Conservation (phyloP, 2,329 filamentous ascomycete species). For the Pleoardoris graminearum region DNA sequence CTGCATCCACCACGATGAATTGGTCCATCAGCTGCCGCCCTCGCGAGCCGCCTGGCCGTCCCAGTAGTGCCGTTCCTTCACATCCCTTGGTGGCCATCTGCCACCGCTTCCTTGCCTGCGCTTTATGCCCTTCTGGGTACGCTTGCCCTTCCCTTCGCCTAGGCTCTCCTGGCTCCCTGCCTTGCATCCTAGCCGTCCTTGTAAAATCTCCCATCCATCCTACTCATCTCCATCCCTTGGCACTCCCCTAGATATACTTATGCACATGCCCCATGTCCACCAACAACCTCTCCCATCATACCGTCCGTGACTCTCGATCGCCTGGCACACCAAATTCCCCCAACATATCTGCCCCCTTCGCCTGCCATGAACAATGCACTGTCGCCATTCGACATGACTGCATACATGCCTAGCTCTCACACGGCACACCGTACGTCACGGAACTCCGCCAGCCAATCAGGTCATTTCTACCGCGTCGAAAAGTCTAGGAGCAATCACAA, state of each 20-base stretch:
- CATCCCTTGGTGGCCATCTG: conserved; percentile 39
- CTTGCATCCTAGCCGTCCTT: conserved; percentile 31
- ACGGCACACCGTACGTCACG: conserved; percentile 38
- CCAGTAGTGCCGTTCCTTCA: conserved; percentile 40
- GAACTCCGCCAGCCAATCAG: conserved; percentile 33
- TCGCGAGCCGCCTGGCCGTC: conserved; percentile 43
- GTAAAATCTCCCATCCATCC: conserved; percentile 38
- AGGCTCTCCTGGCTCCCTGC: conserved; percentile 36
- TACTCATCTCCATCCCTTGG: conserved; percentile 44
- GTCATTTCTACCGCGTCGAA: conserved; percentile 43
- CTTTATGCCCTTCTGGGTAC: conserved; percentile 36
- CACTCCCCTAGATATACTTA: conserved; percentile 41
- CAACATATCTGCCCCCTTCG: conserved; percentile 13
- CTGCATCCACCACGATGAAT: conserved; percentile 33
- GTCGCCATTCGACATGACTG: conserved; percentile 19
- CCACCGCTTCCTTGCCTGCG: conserved; percentile 40
- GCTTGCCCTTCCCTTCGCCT: conserved; percentile 34
- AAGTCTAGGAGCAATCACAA: conserved; percentile 47
- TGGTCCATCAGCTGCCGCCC: conserved; percentile 37
- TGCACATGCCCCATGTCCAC: conserved; percentile 30
- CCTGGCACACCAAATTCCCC: conserved; percentile 12
- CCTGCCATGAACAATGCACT: conserved; percentile 23
- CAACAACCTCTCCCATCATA: no score
- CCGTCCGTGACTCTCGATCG: no score
- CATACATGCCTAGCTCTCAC: conserved; percentile 32